Conservation (phyloP, 495 filamentous ascomycete species). For the Penicillium coffeae region DNA sequence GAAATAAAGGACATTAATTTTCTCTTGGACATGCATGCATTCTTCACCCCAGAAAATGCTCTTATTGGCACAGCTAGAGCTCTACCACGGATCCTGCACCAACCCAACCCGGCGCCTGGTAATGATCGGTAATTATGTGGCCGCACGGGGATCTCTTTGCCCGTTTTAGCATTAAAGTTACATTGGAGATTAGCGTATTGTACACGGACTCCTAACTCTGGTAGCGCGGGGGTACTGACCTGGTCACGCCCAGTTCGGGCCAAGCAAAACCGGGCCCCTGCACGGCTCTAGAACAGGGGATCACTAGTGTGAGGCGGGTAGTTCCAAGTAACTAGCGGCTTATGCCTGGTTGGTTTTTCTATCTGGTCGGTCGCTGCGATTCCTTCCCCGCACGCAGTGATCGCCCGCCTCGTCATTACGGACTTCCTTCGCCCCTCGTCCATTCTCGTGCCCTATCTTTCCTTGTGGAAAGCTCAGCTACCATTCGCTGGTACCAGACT, state of each 20-base stretch:
- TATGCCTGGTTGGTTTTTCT: no score
- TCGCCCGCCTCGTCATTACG: conserved; percentile 3
- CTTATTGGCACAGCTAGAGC: conserved; percentile 4
- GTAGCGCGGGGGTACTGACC: neutral
- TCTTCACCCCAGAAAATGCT: neutral
- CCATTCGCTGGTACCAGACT: neutral
- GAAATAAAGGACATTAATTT: neutral
- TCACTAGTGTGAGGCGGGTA: no score
- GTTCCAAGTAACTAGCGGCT: neutral
- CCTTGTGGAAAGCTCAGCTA: neutral
- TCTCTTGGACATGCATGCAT: neutral
- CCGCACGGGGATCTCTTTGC: conserved; percentile 15
- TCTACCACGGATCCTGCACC: conserved; percentile 9
- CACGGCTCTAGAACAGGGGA: conserved; percentile 1
- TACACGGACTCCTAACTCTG: conserved; percentile 7
- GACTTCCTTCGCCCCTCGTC: neutral
- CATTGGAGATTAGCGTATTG: conserved; percentile 4
- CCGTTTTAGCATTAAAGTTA: conserved; percentile 15
- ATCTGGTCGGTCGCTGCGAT: neutral
- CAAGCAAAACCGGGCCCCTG: conserved; percentile 1
- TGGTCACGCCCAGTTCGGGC: neutral
- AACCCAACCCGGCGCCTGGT: neutral
- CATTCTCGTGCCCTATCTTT: neutral
- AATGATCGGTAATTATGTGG: neutral
- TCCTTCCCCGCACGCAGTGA: conserved; percentile 5